phyloP scores from a whole-genome alignment of 768 basidiomycete species.

The Tricholoma saponaceum region DNA sequence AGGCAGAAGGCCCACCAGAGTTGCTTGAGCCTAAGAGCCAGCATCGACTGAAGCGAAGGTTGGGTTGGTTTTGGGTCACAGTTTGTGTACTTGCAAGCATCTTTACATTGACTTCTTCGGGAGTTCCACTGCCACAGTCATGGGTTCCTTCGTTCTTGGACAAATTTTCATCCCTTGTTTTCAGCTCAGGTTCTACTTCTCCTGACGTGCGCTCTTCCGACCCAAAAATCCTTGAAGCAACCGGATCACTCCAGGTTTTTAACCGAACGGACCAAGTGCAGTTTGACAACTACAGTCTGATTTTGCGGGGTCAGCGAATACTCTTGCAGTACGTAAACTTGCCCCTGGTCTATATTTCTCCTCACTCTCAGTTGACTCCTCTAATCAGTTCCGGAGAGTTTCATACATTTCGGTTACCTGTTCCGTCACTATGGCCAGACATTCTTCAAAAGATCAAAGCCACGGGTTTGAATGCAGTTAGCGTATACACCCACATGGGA shows the following conservation, averaged over 20 bases:
- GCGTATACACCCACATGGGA: slow-evolving; percentile 81
- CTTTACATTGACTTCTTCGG: slow-evolving; percentile 21
- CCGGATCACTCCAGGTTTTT: slow-evolving; percentile 2
- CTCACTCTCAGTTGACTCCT: background rate
- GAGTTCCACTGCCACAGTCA: slow-evolving; percentile 4
- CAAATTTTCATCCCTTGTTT: slow-evolving; percentile 7
- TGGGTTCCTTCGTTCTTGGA: slow-evolving; percentile 9
- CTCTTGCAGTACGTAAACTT: slow-evolving; percentile 58
- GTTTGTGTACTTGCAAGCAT: slow-evolving; percentile 21
- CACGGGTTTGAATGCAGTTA: slow-evolving; percentile 73
- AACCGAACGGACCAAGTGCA: slow-evolving; percentile 34
- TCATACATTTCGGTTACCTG: slow-evolving; percentile 78
- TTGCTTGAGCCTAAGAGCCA: background rate
- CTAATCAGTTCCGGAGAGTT: slow-evolving; percentile 72
- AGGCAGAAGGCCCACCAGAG: background rate
- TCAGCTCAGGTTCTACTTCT: background rate
- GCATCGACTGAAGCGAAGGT: slow-evolving; percentile 16
- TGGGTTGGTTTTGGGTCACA: slow-evolving; percentile 23
- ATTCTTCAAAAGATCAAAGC: slow-evolving; percentile 80
- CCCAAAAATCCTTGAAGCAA: background rate
- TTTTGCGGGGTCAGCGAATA: slow-evolving; percentile 63
- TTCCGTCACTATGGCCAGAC: slow-evolving; percentile 77
- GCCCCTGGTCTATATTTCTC: background rate
- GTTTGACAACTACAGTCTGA: slow-evolving; percentile 69
- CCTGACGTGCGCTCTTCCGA: slow-evolving; percentile 3